These are phyloP conservation scores for Paramyrothecium sp. DNA, from an alignment of 2,329 filamentous ascomycete species.

Conservation along the genomic window DNA sequence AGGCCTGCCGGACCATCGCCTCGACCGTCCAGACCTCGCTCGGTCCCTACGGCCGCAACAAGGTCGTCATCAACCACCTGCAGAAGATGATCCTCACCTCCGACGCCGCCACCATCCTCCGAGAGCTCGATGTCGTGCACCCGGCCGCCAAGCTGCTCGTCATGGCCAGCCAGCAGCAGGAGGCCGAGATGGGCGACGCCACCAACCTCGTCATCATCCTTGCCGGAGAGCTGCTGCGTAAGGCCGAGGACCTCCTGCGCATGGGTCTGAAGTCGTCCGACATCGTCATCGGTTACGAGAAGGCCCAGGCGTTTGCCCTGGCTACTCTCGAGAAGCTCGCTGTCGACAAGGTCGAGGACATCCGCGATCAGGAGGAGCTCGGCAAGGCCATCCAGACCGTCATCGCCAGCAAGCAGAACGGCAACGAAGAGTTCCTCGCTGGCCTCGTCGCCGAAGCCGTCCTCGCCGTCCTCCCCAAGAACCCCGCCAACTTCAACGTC, in stretches of 20 bases:
- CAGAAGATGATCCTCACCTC: conserved; percentile 99
- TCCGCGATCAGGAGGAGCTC: conserved; percentile 77
- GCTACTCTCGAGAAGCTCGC: conserved; percentile 83
- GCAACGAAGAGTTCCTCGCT: conserved; percentile 85
- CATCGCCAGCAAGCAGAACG: conserved; percentile 93
- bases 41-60: conserved; percentile 96
- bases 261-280: conserved; percentile 99
- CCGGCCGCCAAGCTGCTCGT: conserved; percentile 96
- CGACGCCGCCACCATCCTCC: conserved; percentile 94
- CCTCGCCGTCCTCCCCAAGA: conserved; percentile 90
- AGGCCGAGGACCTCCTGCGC: conserved; percentile 92
- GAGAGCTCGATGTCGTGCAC: conserved; percentile 97
- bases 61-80: conserved; percentile 99
- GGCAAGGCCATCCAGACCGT: conserved; percentile 96
- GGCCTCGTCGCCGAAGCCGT: conserved; percentile 82
- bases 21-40: conserved; percentile 96
- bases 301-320: conserved; percentile 85
- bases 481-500: conserved; percentile 94
- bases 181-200: conserved; percentile 97
- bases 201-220: conserved; percentile 97
- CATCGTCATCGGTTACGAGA: conserved; percentile 93
- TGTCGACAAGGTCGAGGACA: conserved; percentile 86
- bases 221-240: conserved; percentile 91
- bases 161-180: conserved; percentile 98
- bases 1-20: conserved; percentile 93